Evolutionary conservation across 306 rosid species (phyloP).

Genomic region (Cucumis hystrix): DNA sequence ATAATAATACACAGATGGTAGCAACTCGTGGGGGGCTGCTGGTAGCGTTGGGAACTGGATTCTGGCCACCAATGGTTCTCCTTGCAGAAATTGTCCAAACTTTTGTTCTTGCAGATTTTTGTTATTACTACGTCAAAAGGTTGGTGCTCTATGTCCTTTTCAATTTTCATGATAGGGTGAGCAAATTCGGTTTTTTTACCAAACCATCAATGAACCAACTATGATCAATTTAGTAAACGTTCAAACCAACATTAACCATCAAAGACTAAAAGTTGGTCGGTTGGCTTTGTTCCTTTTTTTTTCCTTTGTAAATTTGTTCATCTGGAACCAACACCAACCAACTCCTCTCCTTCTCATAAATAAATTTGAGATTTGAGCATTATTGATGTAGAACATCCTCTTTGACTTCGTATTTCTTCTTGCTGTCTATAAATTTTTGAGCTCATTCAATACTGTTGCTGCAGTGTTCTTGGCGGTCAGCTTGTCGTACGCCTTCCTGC

Average conservation of each 20-base stretch:
- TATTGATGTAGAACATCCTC: neutral
- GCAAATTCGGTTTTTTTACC: no score
- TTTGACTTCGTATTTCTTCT: neutral
- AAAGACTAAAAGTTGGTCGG: no score
- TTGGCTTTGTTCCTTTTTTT: no score
- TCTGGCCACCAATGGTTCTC: slow-evolving; percentile 63
- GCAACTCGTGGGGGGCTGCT: slow-evolving; percentile 48
- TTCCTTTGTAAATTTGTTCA: no score
- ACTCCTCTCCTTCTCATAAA: neutral
- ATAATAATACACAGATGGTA: slow-evolving; percentile 26
- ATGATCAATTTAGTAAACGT: no score
- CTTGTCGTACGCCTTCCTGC: slow-evolving; percentile 61
- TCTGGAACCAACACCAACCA: no score
- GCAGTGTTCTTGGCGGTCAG: slow-evolving; percentile 61
- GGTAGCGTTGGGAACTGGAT: slow-evolving; percentile 54
- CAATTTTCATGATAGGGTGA: no score
- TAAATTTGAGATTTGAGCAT: neutral
- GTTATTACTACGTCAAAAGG: slow-evolving; percentile 75
- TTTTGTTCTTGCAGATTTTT: slow-evolving; percentile 63
- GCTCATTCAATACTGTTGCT: neutral
- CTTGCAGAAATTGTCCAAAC: slow-evolving; percentile 66
- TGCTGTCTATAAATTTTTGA: neutral
- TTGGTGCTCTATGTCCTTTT: slow-evolving; percentile 2
- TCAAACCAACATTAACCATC: no score
- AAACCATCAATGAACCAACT: no score